phyloP scores from a whole-genome alignment of 129 eudicot species.

The Chrysanthemum seticuspe region DNA sequence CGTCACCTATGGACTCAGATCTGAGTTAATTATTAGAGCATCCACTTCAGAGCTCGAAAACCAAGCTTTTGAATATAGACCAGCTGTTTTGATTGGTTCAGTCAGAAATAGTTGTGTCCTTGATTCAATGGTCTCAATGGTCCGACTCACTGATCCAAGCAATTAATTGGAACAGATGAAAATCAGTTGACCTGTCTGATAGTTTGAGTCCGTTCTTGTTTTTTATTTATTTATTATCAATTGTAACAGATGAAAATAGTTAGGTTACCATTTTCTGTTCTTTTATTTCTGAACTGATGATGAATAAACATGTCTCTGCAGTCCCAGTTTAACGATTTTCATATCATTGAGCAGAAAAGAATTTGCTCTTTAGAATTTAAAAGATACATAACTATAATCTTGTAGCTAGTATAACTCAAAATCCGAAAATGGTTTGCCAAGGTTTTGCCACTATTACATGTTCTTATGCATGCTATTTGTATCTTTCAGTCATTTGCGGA shows the following conservation, averaged over 20 bases:
- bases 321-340: neutral
- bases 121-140: no score
- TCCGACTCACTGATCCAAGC: no score
- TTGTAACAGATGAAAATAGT: no score
- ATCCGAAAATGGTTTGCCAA: neutral
- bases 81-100: neutral
- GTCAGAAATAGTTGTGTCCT: no score
- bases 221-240: no score
- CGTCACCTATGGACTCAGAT: neutral
- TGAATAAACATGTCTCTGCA: no score
- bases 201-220: no score
- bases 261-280: no score
- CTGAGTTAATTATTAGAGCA: neutral
- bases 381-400: neutral
- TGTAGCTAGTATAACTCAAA: neutral
- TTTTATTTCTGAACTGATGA: no score
- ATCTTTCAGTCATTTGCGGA: slow-evolving; percentile 83
- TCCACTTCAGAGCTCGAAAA: neutral
- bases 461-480: neutral
- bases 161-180: no score
- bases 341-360: neutral
- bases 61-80: neutral
- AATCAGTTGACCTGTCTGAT: no score
- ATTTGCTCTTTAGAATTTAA: neutral
- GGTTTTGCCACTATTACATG: slow-evolving; percentile 1